Conservation (phyloP, 1,284 basidiomycete genomes). For the Caloboletus inedulis region DNA sequence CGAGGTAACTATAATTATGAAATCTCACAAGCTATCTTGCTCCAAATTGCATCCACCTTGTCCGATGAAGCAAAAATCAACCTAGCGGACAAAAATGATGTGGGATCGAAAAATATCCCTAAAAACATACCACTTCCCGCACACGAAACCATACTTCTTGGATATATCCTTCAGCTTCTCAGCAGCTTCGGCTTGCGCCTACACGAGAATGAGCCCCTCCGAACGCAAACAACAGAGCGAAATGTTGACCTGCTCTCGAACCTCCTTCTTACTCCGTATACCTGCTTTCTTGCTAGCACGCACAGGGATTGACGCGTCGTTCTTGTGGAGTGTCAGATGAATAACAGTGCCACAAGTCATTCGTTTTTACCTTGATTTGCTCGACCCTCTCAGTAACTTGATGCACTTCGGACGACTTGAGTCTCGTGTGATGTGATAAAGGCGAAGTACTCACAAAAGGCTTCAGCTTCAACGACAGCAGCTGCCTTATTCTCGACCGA, state of each 20-base stretch:
- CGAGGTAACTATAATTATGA: background rate
- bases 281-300: constrained; percentile 70
- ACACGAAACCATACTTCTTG: constrained; percentile 46
- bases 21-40: constrained; percentile 49
- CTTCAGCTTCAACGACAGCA: constrained; percentile 47
- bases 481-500: constrained; percentile 22
- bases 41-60: constrained; percentile 61
- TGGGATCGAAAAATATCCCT: background rate
- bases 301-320: constrained; percentile 59
- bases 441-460: constrained; percentile 40
- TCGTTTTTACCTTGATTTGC: constrained; percentile 50
- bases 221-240: background rate
- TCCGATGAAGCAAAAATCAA: constrained; percentile 59
- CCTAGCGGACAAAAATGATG: constrained; percentile 37
- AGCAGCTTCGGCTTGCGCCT: constrained; percentile 59
- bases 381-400: constrained; percentile 55
- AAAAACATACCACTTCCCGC: constrained; percentile 60
- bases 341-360: background rate
- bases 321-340: constrained; percentile 37
- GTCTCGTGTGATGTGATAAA: background rate
- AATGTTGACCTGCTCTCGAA: constrained; percentile 50
- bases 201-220: background rate
- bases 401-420: constrained; percentile 42
- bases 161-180: constrained; percentile 58
- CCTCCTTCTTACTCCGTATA: constrained; percentile 67